Evolutionary conservation across 345 rosid genomes (phyloP).

Genomic region (Corchorus capsularis): DNA sequence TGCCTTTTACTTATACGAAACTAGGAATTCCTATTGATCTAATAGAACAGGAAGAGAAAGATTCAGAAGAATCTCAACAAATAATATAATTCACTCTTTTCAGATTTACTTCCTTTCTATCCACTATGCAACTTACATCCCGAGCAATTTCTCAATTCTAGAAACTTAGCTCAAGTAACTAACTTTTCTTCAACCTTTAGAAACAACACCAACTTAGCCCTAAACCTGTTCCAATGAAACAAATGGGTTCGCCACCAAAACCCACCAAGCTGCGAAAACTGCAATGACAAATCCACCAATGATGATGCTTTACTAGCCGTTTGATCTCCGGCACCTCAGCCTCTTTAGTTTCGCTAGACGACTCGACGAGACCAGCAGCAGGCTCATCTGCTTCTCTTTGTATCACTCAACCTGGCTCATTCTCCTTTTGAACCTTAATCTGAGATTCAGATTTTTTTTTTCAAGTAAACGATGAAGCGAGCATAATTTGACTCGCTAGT

Average conservation of each 20-base stretch:
- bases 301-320: slow-evolving; percentile 46
- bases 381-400: slow-evolving; percentile 31
- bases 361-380: slow-evolving; percentile 7
- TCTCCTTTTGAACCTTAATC: slow-evolving; percentile 13
- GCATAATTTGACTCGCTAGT: slow-evolving; percentile 41
- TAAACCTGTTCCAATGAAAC: slow-evolving; percentile 65
- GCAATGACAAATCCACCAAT: too few species aligned
- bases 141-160: too few species aligned
- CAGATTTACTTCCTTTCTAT: too few species aligned
- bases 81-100: too few species aligned
- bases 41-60: too few species aligned
- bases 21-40: too few species aligned
- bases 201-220: slow-evolving; percentile 32
- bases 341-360: slow-evolving; percentile 9
- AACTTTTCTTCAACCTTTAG: too few species aligned
- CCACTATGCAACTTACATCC: too few species aligned
- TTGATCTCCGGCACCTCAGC: slow-evolving; percentile 51
- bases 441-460: slow-evolving; percentile 14
- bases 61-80: too few species aligned
- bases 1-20: too few species aligned
- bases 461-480: slow-evolving; percentile 38
- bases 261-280: slow-evolving; percentile 76
- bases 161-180: too few species aligned
- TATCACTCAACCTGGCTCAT: slow-evolving; percentile 1
- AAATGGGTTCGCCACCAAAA: slow-evolving; percentile 45